phyloP scores from a whole-genome alignment of 371 early-diverging fungal genomes.

The Syncephalastrum contaminatum region DNA sequence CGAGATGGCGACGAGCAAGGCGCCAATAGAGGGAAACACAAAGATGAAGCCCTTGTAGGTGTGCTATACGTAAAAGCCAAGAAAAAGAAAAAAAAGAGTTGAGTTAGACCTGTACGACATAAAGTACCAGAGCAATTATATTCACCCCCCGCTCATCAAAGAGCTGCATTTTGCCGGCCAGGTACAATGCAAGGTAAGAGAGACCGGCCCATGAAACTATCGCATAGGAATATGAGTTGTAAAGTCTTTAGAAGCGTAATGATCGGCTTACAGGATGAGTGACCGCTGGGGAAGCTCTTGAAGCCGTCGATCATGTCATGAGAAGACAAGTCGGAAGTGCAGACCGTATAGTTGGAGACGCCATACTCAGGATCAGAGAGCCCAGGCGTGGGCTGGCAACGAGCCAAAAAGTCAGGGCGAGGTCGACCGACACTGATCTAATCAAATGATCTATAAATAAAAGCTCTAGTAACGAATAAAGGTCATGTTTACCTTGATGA shows the following conservation, averaged over 20 bases:
- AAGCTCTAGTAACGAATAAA: background rate
- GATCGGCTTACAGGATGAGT: conserved; percentile 65
- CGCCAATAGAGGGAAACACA: conserved; percentile 62
- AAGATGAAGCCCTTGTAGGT: conserved; percentile 67
- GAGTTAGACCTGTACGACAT: background rate
- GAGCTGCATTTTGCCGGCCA: conserved; percentile 69
- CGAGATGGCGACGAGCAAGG: conserved; percentile 68
- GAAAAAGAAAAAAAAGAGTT: background rate
- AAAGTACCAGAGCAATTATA: background rate
- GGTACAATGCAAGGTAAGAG: conserved; percentile 67
- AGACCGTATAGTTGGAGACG: conserved; percentile 53
- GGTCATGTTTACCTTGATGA: conserved; percentile 32
- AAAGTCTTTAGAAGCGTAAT: background rate
- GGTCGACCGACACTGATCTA: conserved; percentile 65
- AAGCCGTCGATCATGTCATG: conserved; percentile 77
- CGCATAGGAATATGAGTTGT: background rate
- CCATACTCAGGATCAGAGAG: conserved; percentile 57
- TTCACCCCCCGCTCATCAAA: conserved; percentile 64
- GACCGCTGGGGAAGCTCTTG: conserved; percentile 94
- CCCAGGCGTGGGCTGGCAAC: conserved; percentile 72
- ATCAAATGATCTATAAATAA: conserved; percentile 14
- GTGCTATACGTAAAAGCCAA: conserved; percentile 29
- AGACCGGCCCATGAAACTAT: conserved; percentile 74
- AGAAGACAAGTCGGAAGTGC: conserved; percentile 35
- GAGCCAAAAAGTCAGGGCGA: conserved; percentile 89